Evolutionary conservation across 2,329 filamentous ascomycete genomes (phyloP).

Genomic region (Fusarium pseudograminearum): DNA sequence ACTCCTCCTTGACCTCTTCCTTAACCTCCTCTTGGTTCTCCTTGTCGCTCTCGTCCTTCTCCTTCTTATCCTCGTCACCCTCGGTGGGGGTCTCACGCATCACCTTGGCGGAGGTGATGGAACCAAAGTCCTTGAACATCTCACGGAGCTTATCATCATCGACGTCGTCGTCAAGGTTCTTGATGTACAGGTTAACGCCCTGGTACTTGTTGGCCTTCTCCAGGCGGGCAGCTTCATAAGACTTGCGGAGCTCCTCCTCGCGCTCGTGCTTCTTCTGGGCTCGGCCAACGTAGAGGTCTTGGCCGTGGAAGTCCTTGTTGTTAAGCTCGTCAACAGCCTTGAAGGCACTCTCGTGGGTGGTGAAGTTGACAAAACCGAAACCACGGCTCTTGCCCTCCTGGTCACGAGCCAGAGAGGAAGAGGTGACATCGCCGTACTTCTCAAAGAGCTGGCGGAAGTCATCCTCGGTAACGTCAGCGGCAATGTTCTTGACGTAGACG

Average conservation of each 20-base stretch:
- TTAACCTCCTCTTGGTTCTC: conserved; percentile 62
- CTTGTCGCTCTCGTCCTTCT: conserved; percentile 62
- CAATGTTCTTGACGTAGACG: conserved; percentile 99
- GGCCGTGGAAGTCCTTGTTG: conserved; percentile 89
- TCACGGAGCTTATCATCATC: conserved; percentile 98
- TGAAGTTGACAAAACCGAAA: conserved; percentile 96
- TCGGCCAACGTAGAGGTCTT: conserved; percentile 97
- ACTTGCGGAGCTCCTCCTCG: conserved; percentile 98
- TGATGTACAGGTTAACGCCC: conserved; percentile 99
- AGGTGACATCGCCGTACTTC: conserved; percentile 93
- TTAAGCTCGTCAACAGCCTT: conserved; percentile 93
- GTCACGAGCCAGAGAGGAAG: conserved; percentile 91
- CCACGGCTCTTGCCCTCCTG: conserved; percentile 92
- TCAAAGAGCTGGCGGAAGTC: conserved; percentile 95
- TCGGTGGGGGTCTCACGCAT: conserved; percentile 84
- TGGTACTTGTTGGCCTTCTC: conserved; percentile 99
- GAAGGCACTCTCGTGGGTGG: conserved; percentile 87
- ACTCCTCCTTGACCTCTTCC: conserved; percentile 59
- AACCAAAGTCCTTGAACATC: conserved; percentile 90
- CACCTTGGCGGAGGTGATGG: conserved; percentile 98
- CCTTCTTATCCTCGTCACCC: conserved; percentile 67
- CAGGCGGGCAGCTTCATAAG: conserved; percentile 95
- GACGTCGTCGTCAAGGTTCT: conserved; percentile 97
- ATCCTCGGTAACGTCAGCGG: conserved; percentile 85
- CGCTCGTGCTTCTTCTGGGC: conserved; percentile 99